Evolutionary conservation across 2,329 filamentous ascomycete species (phyloP).

Genomic region (Ascosphaera apis): DNA sequence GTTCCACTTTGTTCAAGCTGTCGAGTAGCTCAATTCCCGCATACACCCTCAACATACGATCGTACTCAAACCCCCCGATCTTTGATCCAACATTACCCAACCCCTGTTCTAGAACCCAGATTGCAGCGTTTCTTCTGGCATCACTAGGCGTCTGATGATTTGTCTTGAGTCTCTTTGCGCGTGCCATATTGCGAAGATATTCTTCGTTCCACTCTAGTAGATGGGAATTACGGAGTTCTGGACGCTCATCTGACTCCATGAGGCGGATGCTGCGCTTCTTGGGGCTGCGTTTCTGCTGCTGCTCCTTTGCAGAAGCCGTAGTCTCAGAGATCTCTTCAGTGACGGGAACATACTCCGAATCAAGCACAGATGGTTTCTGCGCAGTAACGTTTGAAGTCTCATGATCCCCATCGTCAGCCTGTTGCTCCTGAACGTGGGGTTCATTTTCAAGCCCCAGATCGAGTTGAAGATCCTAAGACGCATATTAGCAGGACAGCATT

Average conservation of each 20-base stretch:
- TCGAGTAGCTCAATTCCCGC: slow-evolving; percentile 31
- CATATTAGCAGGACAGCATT: background rate
- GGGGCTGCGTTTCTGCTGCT: slow-evolving; percentile 11
- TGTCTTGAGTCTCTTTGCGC: slow-evolving; percentile 22
- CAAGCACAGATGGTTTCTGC: slow-evolving; percentile 2
- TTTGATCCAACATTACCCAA: slow-evolving; percentile 30
- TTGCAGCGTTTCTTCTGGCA: slow-evolving; percentile 39
- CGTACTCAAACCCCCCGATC: slow-evolving; percentile 17
- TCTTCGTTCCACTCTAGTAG: slow-evolving; percentile 33
- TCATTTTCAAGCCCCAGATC: background rate
- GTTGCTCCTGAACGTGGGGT: background rate
- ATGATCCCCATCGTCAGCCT: background rate
- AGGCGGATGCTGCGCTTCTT: slow-evolving; percentile 9
- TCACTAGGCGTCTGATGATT: slow-evolving; percentile 18
- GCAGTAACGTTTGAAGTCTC: background rate
- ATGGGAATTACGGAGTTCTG: slow-evolving; percentile 32
- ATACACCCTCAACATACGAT: slow-evolving; percentile 34
- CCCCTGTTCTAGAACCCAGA: slow-evolving; percentile 35
- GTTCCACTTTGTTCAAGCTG: slow-evolving; percentile 13
- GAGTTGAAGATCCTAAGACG: background rate
- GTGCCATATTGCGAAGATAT: slow-evolving; percentile 38
- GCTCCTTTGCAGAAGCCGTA: slow-evolving; percentile 8
- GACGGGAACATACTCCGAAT: slow-evolving; percentile 7
- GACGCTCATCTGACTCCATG: slow-evolving; percentile 25
- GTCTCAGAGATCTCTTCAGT: slow-evolving; percentile 4